phyloP scores from a whole-genome alignment of 1,284 basidiomycete species.

The Papiliotrema terrestris region DNA sequence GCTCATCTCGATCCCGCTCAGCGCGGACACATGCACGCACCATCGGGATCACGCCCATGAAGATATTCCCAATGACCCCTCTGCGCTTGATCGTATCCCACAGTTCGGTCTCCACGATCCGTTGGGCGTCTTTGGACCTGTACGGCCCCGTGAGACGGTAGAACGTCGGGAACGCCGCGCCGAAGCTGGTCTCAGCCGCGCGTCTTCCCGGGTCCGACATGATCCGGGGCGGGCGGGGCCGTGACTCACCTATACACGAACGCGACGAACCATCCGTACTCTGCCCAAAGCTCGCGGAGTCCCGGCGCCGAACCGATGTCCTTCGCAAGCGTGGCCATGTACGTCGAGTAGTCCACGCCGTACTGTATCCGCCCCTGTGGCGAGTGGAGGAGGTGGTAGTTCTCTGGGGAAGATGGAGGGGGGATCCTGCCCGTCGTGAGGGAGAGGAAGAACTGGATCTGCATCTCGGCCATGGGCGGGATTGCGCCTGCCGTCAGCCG shows the following conservation, averaged over 20 bases:
- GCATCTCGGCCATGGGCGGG: conserved; percentile 65
- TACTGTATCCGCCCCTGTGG: conserved; percentile 60
- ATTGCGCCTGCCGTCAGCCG: conserved; percentile 55
- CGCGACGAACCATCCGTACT: conserved; percentile 57
- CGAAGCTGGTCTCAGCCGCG: conserved; percentile 50
- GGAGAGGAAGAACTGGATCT: conserved; percentile 61
- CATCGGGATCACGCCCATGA: conserved; percentile 63
- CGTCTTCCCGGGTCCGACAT: background rate
- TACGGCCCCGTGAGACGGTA: conserved; percentile 62
- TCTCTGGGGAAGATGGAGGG: conserved; percentile 53
- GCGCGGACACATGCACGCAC: conserved; percentile 22
- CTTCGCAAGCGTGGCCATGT: conserved; percentile 60
- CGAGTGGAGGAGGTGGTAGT: conserved; percentile 60
- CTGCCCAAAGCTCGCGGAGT: conserved; percentile 53
- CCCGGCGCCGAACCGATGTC: conserved; percentile 61
- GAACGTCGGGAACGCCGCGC: conserved; percentile 61
- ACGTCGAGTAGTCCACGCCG: conserved; percentile 54
- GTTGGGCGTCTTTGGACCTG: conserved; percentile 48
- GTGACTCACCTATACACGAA: conserved; percentile 57
- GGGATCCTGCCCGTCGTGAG: conserved; percentile 53
- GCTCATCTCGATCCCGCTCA: no score
- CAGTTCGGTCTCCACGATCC: conserved; percentile 58
- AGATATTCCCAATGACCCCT: conserved; percentile 59
- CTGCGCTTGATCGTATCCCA: conserved; percentile 63
- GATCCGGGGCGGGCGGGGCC: no score